phyloP scores from a whole-genome alignment of 345 rosid genomes.

The Anacardium occidentale region DNA sequence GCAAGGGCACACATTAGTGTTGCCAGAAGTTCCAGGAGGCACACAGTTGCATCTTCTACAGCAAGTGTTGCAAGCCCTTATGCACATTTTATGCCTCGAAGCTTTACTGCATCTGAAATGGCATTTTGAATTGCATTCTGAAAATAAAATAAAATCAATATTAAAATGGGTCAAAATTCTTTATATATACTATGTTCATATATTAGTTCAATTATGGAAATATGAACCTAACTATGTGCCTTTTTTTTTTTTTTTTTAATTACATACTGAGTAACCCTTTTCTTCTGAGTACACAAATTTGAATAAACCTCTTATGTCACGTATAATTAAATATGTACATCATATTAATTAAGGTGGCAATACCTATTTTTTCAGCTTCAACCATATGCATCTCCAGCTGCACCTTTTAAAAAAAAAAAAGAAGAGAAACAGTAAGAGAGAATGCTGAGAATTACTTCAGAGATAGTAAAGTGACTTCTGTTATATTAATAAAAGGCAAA shows the following conservation, averaged over 20 bases:
- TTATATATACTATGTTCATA: too few relatives aligned
- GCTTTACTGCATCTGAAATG: constrained; percentile 38
- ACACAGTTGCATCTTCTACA: constrained; percentile 46
- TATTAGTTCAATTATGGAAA: too few relatives aligned
- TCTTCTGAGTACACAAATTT: too few relatives aligned
- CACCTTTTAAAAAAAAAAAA: neutral
- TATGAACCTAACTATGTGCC: too few relatives aligned
- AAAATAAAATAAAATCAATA: neutral
- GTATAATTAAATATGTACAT: too few relatives aligned
- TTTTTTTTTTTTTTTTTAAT: too few relatives aligned
- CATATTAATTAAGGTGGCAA: neutral
- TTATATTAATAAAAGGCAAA: neutral
- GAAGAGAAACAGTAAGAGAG: too few relatives aligned
- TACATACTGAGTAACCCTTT: too few relatives aligned
- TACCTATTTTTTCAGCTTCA: constrained; percentile 26
- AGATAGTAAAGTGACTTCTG: neutral
- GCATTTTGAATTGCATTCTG: constrained; percentile 37
- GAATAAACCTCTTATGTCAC: too few relatives aligned
- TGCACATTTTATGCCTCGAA: constrained; percentile 36
- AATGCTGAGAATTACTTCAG: too few relatives aligned
- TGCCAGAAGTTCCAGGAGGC: constrained; percentile 48
- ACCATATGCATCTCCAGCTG: constrained; percentile 20
- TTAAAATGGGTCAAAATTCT: neutral
- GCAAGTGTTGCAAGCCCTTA: constrained; percentile 43
- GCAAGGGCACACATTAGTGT: constrained; percentile 39